Evolutionary conservation across 345 rosid species (phyloP).

Genomic region (Salix exigua): DNA sequence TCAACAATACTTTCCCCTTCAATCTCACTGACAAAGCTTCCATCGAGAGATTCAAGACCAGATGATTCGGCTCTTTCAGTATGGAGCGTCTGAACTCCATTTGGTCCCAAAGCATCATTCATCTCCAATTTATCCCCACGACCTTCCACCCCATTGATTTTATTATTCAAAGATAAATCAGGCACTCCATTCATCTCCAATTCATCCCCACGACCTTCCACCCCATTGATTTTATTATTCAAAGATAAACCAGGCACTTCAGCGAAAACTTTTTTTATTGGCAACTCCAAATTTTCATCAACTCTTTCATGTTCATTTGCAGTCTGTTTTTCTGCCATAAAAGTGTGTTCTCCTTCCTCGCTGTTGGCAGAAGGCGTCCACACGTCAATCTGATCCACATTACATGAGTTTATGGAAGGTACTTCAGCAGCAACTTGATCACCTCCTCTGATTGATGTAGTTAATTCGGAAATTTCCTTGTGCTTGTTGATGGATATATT

Average conservation of each 20-base stretch:
- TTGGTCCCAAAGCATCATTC: not conserved
- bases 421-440: constrained; percentile 18
- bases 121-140: too few species aligned
- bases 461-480: constrained; percentile 26
- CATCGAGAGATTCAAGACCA: constrained; percentile 55
- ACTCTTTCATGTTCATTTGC: constrained; percentile 17
- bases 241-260: too few species aligned
- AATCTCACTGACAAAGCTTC: constrained; percentile 55
- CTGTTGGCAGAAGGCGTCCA: not conserved
- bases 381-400: constrained; percentile 15
- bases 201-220: too few species aligned
- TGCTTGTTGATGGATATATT: constrained; percentile 24
- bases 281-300: constrained; percentile 49
- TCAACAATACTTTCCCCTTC: constrained; percentile 75
- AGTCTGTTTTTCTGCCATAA: not conserved
- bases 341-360: not conserved
- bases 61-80: constrained; percentile 54
- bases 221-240: too few species aligned
- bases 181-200: too few species aligned
- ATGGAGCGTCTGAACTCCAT: constrained; percentile 18
- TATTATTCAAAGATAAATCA: too few species aligned
- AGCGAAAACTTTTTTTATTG: not conserved
- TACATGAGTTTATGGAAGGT: constrained; percentile 14
- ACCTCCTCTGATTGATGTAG: constrained; percentile 13
- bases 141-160: too few species aligned